These are phyloP conservation scores for Didymella pomorum DNA, from an alignment of 2,329 filamentous ascomycete species.

Conservation along the genomic window DNA sequence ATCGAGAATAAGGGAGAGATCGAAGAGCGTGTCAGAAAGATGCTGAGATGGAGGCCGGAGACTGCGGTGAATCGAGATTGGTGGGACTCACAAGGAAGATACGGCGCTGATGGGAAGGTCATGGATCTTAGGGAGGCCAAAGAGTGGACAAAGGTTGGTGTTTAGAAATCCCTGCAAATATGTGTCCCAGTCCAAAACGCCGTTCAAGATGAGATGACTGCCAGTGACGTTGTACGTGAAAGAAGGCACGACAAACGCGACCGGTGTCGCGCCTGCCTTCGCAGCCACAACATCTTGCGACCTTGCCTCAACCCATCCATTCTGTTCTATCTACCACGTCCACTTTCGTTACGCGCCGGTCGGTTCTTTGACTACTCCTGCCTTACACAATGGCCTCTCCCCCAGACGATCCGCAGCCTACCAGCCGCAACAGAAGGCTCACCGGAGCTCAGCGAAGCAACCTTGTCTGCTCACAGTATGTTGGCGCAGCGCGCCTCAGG, in stretches of 20 bases:
- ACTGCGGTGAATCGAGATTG: slow-evolving; percentile 57
- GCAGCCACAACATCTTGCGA: neutral
- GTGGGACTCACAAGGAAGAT: slow-evolving; percentile 59
- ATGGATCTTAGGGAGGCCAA: slow-evolving; percentile 57
- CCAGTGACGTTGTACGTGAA: neutral
- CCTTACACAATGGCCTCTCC: too few species aligned
- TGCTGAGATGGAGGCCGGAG: slow-evolving; percentile 62
- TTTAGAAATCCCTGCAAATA: neutral
- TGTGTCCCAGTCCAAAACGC: too few species aligned
- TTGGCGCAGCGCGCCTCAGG: too few species aligned
- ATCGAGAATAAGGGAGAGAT: slow-evolving; percentile 53
- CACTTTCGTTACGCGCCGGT: too few species aligned
- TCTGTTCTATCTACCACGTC: too few species aligned
- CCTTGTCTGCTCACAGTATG: too few species aligned
- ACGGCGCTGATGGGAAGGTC: slow-evolving; percentile 57
- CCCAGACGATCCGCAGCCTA: too few species aligned
- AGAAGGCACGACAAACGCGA: neutral
- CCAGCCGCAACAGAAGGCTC: too few species aligned
- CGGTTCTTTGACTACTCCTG: too few species aligned
- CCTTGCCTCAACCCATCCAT: too few species aligned
- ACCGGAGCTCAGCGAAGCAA: too few species aligned
- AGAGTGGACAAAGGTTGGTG: slow-evolving; percentile 37
- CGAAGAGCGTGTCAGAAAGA: slow-evolving; percentile 53
- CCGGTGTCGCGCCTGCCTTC: neutral
- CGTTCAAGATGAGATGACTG: neutral